Evolutionary conservation across 345 rosid species (phyloP), one percentile per base, ranked within the genome.

Genomic region (Eucalyptus sideroxylon): DNA sequence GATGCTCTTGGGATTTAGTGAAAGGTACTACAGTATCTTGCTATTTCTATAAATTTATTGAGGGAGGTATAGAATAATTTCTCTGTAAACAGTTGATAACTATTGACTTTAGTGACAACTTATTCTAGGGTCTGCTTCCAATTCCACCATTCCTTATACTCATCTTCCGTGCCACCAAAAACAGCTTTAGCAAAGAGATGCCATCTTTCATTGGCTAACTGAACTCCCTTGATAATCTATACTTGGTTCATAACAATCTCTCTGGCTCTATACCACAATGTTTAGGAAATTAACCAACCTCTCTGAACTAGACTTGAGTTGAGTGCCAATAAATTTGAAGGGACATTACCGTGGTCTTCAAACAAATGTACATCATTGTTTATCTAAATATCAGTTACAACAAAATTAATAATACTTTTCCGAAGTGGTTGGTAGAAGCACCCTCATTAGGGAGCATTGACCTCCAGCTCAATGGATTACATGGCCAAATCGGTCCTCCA

Each of bases 221-320:
- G 56, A 51, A 51, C 65, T 59, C 65, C 65, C 65, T 59, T 59
- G n/a, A 59, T 24, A 24, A 24, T 59, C 65, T 59, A 10, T 26
- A 56, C 12, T 56, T 55, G 60, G 26, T 24, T 56, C 27, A 56
- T 56, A 56, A 56, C 27, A 56, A 21, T 56, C 26, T 93, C 24
- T 77, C n/a, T 11, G 93, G 93, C 7, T 89, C 8, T 37, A 92
- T 90, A 47, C 93, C 88, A 82, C 15, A 82, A 16, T 90, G 87
- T 88, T 85, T 85, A 34, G 85, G 87, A 42, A 85, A 90, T 87
- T 90, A 31, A 80, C 90, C 86, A 53, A 21, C 2, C 72, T 92
- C 72, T 50, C 16, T 49, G 37, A 69, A 31, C 87, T 92, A 3
- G 56, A 88, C 88, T 24, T 92, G 6, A 82, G 81, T 56, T 51